Evolutionary conservation across 495 filamentous ascomycete species (phyloP).

Genomic region (Paragyromitra xinjiangensis): DNA sequence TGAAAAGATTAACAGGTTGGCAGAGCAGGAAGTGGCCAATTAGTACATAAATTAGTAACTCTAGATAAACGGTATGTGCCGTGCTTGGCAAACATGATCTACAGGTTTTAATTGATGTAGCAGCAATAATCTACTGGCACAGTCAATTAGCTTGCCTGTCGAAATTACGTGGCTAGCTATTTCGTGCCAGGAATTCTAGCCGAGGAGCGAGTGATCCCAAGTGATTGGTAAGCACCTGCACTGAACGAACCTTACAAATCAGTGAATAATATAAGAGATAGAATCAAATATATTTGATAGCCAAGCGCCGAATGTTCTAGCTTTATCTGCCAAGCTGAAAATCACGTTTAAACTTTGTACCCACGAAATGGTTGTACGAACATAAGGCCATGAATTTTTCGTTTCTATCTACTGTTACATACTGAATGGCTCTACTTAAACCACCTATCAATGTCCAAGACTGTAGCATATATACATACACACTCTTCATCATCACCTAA

Average conservation of each 20-base stretch:
- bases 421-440: background rate
- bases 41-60: background rate
- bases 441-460: background rate
- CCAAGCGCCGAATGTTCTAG: background rate
- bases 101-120: background rate
- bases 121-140: too few relatives aligned
- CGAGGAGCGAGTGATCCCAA: constrained; percentile 12
- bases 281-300: background rate
- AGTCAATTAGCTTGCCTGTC: background rate
- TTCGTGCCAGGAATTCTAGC: background rate
- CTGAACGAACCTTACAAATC: background rate
- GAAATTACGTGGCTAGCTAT: background rate
- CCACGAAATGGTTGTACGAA: background rate
- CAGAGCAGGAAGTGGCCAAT: too few relatives aligned
- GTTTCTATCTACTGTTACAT: constrained; percentile 29
- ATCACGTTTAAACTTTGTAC: background rate
- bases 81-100: background rate
- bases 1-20: background rate
- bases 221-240: background rate
- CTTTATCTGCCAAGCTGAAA: background rate
- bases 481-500: background rate
- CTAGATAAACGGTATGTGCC: background rate
- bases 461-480: constrained; percentile 18
- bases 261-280: too few relatives aligned
- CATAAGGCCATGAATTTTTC: background rate